Conservation (phyloP, 2,329 filamentous ascomycete species). For the Cladophialophora bantiana region DNA sequence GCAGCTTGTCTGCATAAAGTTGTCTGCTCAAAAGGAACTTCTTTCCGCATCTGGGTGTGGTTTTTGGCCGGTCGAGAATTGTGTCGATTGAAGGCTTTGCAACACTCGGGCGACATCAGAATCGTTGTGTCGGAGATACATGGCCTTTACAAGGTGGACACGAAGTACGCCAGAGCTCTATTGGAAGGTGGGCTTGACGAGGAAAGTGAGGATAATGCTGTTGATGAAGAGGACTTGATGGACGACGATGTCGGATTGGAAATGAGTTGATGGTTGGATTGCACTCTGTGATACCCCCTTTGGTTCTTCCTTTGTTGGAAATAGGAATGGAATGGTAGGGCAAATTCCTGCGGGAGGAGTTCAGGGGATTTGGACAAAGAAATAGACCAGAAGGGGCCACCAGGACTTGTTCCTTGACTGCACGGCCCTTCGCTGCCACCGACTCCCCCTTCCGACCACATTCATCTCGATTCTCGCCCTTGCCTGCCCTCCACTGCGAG, state of each 20-base stretch:
- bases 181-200: slow-evolving; percentile 10
- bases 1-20: slow-evolving; percentile 49
- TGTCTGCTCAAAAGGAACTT: neutral
- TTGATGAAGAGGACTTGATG: slow-evolving; percentile 27
- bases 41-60: slow-evolving; percentile 29
- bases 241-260: slow-evolving; percentile 16
- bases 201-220: slow-evolving; percentile 12
- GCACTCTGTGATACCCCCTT: slow-evolving; percentile 21
- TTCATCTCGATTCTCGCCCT: slow-evolving; percentile 21
- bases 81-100: slow-evolving; percentile 44
- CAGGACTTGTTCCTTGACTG: no score
- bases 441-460: slow-evolving; percentile 3
- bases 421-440: neutral
- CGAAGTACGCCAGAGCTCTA: slow-evolving; percentile 27
- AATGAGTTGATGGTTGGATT: slow-evolving; percentile 14
- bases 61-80: slow-evolving; percentile 38
- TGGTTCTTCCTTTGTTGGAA: neutral
- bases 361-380: no score
- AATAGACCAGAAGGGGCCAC: no score
- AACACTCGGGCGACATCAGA: slow-evolving; percentile 8
- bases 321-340: neutral
- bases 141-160: slow-evolving; percentile 29
- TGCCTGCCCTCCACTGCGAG: slow-evolving; percentile 18
- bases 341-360: slow-evolving; percentile 9
- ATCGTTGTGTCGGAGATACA: slow-evolving; percentile 24